Evolutionary conservation across 169 alveolate genomes (phyloP).

Genomic region (Plasmodium inui): DNA sequence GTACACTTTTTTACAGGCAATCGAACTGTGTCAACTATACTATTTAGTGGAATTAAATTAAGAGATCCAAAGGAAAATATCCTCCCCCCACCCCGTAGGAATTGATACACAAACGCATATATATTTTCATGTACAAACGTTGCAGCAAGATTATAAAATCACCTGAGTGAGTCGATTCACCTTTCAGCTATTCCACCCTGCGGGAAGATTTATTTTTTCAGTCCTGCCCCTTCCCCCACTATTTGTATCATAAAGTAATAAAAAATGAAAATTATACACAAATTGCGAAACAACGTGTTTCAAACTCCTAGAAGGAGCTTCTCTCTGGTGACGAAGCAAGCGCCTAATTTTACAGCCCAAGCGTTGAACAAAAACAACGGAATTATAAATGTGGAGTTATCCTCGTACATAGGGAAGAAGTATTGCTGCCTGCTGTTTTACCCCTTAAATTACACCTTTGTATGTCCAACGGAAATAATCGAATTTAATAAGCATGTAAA

Average conservation of each 20-base stretch:
- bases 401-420: conserved; percentile 78
- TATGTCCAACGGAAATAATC: conserved; percentile 87
- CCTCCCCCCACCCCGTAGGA: not conserved
- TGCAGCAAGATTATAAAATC: not conserved
- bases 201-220: not conserved
- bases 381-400: conserved; percentile 76
- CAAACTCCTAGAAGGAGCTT: conserved; percentile 25
- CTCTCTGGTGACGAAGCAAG: conserved; percentile 77
- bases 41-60: not conserved
- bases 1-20: not conserved
- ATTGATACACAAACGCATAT: not conserved
- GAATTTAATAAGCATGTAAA: conserved; percentile 81
- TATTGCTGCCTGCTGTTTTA: conserved; percentile 83
- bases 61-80: not conserved
- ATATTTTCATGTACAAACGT: not conserved
- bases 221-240: not conserved
- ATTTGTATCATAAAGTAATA: not conserved
- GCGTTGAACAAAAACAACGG: conserved; percentile 77
- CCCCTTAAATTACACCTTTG: conserved; percentile 87
- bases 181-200: not conserved
- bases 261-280: conserved; percentile 18
- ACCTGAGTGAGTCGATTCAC: not conserved
- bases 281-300: not conserved
- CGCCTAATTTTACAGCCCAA: conserved; percentile 80
- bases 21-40: not conserved